Percentiles rank a stretch among this genome's conserved stretches.
Conservation (phyloP, 2,329 filamentous ascomycete species). For the Penicillium capsulatum region DNA sequence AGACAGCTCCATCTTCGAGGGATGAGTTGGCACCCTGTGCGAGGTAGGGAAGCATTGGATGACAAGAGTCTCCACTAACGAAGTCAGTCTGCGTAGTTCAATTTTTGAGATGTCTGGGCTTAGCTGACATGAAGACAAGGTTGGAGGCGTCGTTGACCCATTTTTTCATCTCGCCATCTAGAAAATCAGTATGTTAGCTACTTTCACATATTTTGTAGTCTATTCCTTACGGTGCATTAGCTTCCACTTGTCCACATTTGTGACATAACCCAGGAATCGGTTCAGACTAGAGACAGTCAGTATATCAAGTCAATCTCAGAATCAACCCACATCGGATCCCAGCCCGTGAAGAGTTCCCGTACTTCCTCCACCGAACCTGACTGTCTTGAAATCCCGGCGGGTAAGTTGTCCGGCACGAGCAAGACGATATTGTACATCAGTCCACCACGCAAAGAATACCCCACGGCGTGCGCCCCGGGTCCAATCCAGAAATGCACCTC, state of each 20-base stretch:
- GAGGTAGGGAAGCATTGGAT: constrained; percentile 61
- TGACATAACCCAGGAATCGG: constrained; percentile 49
- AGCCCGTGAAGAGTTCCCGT: constrained; percentile 55
- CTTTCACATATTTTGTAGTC: background rate
- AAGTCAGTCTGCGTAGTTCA: background rate
- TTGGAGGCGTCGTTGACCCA: constrained; percentile 55
- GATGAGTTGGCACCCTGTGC: constrained; percentile 65
- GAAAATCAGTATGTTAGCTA: background rate
- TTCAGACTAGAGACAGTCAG: constrained; percentile 25
- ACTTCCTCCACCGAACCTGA: constrained; percentile 58
- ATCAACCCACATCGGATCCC: constrained; percentile 54
- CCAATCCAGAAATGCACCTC: constrained; percentile 62
- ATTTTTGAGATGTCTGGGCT: background rate
- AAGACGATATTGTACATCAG: constrained; percentile 63
- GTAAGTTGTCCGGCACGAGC: constrained; percentile 60
- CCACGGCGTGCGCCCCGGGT: constrained; percentile 57
- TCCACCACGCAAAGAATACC: constrained; percentile 56
- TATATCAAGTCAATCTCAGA: background rate
- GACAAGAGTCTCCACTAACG: constrained; percentile 55
- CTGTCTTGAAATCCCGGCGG: constrained; percentile 49
- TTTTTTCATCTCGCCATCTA: constrained; percentile 48
- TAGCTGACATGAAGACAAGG: constrained; percentile 41
- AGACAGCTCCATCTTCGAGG: constrained; percentile 64
- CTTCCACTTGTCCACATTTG: constrained; percentile 65
- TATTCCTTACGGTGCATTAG: constrained; percentile 47